A percentile compares a stretch with the other conserved stretches of the same genome.
These are phyloP conservation scores for Nothophoma quercina DNA, from an alignment of 2,329 filamentous ascomycete genomes.

Conservation along the genomic window DNA sequence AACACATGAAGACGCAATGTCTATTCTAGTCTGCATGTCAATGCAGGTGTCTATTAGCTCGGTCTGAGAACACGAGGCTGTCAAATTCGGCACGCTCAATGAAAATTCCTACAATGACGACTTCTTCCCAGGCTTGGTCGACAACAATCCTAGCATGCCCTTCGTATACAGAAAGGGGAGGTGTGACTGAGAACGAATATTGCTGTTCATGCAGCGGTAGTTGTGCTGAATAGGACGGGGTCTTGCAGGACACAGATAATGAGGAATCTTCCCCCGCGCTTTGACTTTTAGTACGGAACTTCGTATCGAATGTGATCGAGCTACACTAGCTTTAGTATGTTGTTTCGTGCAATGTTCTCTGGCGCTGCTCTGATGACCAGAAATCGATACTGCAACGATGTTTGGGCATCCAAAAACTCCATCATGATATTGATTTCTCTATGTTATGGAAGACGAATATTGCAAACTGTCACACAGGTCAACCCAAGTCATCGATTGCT, in stretches of 20 bases:
- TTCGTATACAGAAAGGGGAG: background rate
- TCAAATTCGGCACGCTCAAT: background rate
- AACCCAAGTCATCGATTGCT: no score
- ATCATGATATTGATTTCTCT: no score
- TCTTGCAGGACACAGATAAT: background rate
- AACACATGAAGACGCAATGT: background rate
- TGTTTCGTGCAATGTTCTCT: no score
- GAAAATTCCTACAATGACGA: background rate
- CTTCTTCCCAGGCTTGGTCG: background rate
- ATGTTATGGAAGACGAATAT: no score
- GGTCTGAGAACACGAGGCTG: background rate
- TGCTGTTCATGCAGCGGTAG: background rate
- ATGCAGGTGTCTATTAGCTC: background rate
- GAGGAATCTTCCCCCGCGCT: background rate
- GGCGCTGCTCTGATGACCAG: no score
- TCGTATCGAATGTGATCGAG: no score
- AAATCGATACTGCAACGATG: no score
- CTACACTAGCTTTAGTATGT: no score
- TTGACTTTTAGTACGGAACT: background rate
- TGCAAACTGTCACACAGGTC: no score
- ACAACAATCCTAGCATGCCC: background rate
- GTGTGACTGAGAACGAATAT: background rate
- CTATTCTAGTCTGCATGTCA: no score
- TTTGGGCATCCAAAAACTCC: no score
- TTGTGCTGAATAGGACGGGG: background rate